A percentile compares a stretch with the other conserved stretches of the same genome.
Evolutionary conservation across 2,329 filamentous ascomycete species (phyloP).

Genomic region (Domatiomyces globalis): DNA sequence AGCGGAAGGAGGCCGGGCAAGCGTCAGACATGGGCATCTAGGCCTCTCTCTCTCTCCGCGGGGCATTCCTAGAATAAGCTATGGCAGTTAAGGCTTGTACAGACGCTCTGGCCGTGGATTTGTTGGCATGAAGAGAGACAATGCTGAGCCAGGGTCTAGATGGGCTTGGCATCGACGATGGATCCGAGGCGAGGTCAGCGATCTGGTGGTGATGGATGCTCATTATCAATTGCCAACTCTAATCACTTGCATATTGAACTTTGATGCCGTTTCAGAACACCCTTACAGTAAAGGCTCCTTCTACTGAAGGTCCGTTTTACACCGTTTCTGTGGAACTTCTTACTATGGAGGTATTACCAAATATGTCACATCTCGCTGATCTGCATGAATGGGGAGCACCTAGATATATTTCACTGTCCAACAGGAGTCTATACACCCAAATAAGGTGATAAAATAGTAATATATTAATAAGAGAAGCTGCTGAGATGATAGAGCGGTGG

Average conservation of each 20-base stretch:
- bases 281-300: background rate
- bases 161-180: background rate
- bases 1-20: background rate
- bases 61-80: background rate
- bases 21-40: background rate
- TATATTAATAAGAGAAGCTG: no score
- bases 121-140: background rate
- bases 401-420: no score
- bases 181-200: background rate
- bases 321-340: no score
- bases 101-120: background rate
- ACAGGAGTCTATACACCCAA: no score
- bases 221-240: background rate
- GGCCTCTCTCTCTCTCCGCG: background rate
- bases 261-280: background rate
- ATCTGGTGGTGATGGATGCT: no score
- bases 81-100: background rate
- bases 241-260: background rate
- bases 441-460: no score
- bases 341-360: no score
- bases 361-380: no score
- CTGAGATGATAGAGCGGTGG: no score
- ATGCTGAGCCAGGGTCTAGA: background rate
- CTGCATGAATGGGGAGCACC: no score
- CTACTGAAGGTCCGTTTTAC: background rate